Conservation (phyloP, 2,329 filamentous ascomycete genomes). For the Botryosphaeria dothidea region DNA sequence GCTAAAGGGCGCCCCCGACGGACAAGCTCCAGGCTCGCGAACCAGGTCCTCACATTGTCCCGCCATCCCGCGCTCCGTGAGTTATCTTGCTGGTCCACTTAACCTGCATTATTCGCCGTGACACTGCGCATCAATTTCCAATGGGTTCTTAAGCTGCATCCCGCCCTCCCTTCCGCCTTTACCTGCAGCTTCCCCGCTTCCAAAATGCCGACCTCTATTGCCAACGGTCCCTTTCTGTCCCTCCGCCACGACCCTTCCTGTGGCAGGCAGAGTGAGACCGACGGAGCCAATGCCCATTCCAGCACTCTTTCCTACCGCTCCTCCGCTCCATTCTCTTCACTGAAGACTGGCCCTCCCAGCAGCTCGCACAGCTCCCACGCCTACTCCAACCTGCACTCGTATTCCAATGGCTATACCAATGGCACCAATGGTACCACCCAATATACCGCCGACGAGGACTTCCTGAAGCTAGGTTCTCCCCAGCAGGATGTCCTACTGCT, state of each 20-base stretch:
- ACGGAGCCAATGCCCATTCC: background rate
- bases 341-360: background rate
- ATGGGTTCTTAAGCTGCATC: background rate
- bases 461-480: slow-evolving; percentile 23
- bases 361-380: background rate
- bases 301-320: background rate
- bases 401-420: background rate
- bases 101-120: background rate
- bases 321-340: slow-evolving; percentile 3
- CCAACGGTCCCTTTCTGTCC: slow-evolving; percentile 9
- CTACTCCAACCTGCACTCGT: background rate
- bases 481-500: slow-evolving; percentile 13
- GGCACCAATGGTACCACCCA: slow-evolving; percentile 5
- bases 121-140: background rate
- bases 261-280: background rate
- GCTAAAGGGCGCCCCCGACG: background rate
- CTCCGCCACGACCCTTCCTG: slow-evolving; percentile 3
- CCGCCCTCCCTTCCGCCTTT: background rate
- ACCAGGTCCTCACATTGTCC: background rate
- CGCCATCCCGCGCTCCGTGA: background rate
- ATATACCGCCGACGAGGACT: slow-evolving; percentile 1
- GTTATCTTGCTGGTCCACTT: background rate
- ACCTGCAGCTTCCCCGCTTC: background rate
- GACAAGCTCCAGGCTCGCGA: background rate
- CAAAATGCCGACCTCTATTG: slow-evolving; percentile 13